These are phyloP conservation scores for Nepenthes gracilis DNA, from an alignment of 148 eudicot genomes.

Conservation along the genomic window DNA sequence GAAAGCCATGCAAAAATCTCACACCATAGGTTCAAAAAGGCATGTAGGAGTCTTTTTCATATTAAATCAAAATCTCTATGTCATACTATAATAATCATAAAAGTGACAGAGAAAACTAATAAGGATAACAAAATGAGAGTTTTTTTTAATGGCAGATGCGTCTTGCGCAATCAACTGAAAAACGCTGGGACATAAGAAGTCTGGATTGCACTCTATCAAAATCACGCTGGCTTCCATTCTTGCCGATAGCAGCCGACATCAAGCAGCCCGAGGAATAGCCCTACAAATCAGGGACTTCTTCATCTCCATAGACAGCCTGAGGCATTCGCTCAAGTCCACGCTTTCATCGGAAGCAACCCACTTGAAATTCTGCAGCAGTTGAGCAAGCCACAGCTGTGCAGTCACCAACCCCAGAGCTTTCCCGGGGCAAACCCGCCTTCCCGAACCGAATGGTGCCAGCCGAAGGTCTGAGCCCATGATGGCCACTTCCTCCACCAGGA, in stretches of 20 bases:
- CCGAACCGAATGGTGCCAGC: slow-evolving; percentile 83
- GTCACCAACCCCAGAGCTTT: slow-evolving; percentile 72
- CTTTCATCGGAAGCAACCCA: slow-evolving; percentile 39
- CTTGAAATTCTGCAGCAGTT: slow-evolving; percentile 60
- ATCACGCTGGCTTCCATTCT: no score
- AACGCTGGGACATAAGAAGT: no score
- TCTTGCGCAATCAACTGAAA: no score
- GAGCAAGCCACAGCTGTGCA: slow-evolving; percentile 84
- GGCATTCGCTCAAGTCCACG: slow-evolving; percentile 64
- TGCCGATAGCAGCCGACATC: background rate
- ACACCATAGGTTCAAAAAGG: no score
- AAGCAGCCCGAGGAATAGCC: slow-evolving; percentile 50
- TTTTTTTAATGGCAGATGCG: no score
- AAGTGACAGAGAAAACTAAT: no score
- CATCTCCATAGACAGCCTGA: slow-evolving; percentile 92
- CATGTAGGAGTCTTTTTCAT: no score
- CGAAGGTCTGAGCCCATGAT: slow-evolving; percentile 80
- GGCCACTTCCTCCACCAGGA: slow-evolving; percentile 55
- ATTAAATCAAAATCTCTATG: no score
- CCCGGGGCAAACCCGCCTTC: slow-evolving; percentile 84
- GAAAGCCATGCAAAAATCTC: no score
- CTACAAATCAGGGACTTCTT: slow-evolving; percentile 65
- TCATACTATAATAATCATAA: no score
- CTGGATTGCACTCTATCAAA: no score
- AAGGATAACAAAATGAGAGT: no score